A percentile compares a stretch with the other conserved stretches of the same genome.
Conservation (phyloP, 2,329 filamentous ascomycete species). For the Corinectria fuckeliana region DNA sequence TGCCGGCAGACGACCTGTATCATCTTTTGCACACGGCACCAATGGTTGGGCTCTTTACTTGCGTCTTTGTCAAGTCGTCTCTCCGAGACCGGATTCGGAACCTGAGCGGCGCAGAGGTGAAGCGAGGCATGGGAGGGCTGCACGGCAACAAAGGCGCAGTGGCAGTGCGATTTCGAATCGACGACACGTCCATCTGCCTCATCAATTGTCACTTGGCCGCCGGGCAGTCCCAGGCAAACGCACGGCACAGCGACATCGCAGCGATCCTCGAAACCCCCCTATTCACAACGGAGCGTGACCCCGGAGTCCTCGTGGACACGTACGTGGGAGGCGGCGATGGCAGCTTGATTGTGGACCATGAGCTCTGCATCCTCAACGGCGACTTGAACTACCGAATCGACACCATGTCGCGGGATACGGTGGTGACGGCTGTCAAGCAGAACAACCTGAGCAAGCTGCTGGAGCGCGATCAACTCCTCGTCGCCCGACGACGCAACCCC, state of each 20-base stretch:
- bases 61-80: slow-evolving; percentile 87
- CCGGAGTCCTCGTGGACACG: slow-evolving; percentile 72
- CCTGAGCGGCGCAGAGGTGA: slow-evolving; percentile 82
- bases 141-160: slow-evolving; percentile 98
- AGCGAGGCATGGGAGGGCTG: slow-evolving; percentile 92
- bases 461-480: slow-evolving; percentile 90
- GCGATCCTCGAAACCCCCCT: slow-evolving; percentile 82
- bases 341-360: slow-evolving; percentile 92
- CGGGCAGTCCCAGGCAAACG: slow-evolving; percentile 86
- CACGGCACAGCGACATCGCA: slow-evolving; percentile 91
- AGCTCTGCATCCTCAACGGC: slow-evolving; percentile 95
- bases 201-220: slow-evolving; percentile 97
- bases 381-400: slow-evolving; percentile 99
- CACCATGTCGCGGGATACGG: slow-evolving; percentile 91
- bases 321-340: slow-evolving; percentile 95
- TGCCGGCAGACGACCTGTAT: slow-evolving; percentile 79
- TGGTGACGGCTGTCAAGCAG: slow-evolving; percentile 82
- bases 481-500: slow-evolving; percentile 87
- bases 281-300: slow-evolving; percentile 75
- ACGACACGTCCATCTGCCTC: slow-evolving; percentile 94
- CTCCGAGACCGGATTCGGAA: slow-evolving; percentile 79
- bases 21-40: slow-evolving; percentile 84
- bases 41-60: slow-evolving; percentile 93
- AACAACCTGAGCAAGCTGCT: slow-evolving; percentile 86
- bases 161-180: slow-evolving; percentile 87